These are phyloP conservation scores for Suillus ampliporus DNA, from an alignment of 768 basidiomycete genomes.

Conservation along the genomic window DNA sequence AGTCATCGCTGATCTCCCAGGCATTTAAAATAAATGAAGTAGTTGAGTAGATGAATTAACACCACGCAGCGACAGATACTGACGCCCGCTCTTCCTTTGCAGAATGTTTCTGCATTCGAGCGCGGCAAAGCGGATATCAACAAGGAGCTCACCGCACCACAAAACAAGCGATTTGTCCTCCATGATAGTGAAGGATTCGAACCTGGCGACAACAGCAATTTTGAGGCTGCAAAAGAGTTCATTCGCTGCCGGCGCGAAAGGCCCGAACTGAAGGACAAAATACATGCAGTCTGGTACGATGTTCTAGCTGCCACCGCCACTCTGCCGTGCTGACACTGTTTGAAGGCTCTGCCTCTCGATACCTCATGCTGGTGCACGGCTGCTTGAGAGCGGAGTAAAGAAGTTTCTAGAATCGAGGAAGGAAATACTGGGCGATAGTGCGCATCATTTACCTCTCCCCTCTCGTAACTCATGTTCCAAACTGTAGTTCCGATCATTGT, in stretches of 20 bases:
- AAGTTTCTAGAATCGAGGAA: slow-evolving; percentile 3
- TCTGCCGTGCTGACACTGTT: not conserved
- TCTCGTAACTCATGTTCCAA: no score
- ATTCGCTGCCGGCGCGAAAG: slow-evolving; percentile 13
- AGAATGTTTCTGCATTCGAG: slow-evolving; percentile 7
- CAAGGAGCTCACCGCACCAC: slow-evolving; percentile 13
- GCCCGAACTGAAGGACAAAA: slow-evolving; percentile 18
- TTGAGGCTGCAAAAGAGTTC: slow-evolving; percentile 15
- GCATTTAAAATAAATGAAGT: slow-evolving; percentile 13
- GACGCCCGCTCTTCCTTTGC: no score
- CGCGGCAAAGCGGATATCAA: slow-evolving; percentile 20
- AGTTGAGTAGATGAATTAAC: not conserved
- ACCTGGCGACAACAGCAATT: slow-evolving; percentile 12
- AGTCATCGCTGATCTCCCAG: slow-evolving; percentile 10
- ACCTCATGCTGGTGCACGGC: slow-evolving; percentile 8
- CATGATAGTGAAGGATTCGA: slow-evolving; percentile 21
- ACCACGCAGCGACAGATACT: not conserved
- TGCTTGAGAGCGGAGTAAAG: slow-evolving; percentile 9
- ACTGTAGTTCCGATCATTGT: no score
- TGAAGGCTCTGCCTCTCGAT: slow-evolving; percentile 10
- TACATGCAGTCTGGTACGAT: slow-evolving; percentile 22
- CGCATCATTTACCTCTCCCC: no score
- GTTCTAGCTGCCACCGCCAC: not conserved
- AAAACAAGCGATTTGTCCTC: slow-evolving; percentile 20
- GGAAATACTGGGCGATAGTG: slow-evolving; percentile 11